phyloP scores from a whole-genome alignment of 2,329 filamentous ascomycete genomes.

The Corniculantispora saksenae region DNA sequence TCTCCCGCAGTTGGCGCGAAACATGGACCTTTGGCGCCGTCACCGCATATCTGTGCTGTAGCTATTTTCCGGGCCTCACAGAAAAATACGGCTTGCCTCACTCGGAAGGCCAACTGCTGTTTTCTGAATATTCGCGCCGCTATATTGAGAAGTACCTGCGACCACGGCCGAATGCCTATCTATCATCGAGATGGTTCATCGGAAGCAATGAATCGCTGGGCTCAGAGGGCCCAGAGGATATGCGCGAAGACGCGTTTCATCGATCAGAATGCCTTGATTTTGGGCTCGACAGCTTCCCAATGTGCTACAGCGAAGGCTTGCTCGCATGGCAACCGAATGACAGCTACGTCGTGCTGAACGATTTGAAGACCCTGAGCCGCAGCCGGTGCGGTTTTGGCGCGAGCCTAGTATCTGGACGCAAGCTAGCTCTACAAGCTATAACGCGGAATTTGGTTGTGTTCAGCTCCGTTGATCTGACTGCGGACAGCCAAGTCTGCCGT shows the following conservation, averaged over 20 bases:
- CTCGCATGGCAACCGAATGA: conserved; percentile 30
- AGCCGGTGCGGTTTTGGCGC: conserved; percentile 24
- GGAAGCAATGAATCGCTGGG: not conserved
- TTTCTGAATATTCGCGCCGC: conserved; percentile 1
- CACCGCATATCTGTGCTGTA: conserved; percentile 23
- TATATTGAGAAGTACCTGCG: conserved; percentile 21
- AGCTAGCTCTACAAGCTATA: conserved; percentile 23
- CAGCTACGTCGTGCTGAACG: conserved; percentile 28
- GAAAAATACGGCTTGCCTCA: conserved; percentile 20
- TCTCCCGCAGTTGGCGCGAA: conserved; percentile 30
- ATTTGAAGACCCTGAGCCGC: conserved; percentile 26
- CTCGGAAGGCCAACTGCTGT: conserved; percentile 6
- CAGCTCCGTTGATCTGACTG: conserved; percentile 5
- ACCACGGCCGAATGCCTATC: not conserved
- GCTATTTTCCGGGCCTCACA: conserved; percentile 32
- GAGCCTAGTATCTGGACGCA: conserved; percentile 22
- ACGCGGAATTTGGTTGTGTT: conserved; percentile 27
- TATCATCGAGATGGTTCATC: conserved; percentile 5
- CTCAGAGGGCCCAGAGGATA: conserved; percentile 8
- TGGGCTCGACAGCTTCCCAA: conserved; percentile 16
- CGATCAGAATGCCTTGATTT: conserved; percentile 16
- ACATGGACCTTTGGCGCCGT: conserved; percentile 29
- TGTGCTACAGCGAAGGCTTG: conserved; percentile 28
- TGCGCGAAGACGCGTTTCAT: not conserved
- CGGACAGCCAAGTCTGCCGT: conserved; percentile 6